A percentile compares a stretch with the other conserved stretches of the same genome.
These are phyloP conservation scores for Nymphaea thermarum DNA, from an alignment of 164 flowering plant genomes.

Conservation along the genomic window DNA sequence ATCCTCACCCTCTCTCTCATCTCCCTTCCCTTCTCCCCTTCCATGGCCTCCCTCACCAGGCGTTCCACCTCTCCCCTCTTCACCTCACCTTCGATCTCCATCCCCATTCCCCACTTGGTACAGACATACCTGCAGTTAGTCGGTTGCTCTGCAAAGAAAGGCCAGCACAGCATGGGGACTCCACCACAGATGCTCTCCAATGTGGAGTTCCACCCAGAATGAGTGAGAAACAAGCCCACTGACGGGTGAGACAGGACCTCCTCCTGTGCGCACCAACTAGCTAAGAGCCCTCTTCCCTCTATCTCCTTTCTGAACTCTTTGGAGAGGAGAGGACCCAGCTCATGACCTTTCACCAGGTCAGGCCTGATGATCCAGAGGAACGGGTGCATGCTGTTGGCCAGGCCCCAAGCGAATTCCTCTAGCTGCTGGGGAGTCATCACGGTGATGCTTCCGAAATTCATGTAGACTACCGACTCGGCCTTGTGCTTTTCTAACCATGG, in stretches of 20 bases:
- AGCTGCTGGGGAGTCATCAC: conserved; percentile 18
- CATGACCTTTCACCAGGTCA: conserved; percentile 32
- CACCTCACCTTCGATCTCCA: conserved; percentile 13
- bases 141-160: conserved; percentile 19
- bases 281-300: conserved; percentile 4
- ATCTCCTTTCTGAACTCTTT: conserved; percentile 6
- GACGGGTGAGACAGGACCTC: conserved; percentile 26
- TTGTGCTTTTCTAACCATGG: conserved; percentile 23
- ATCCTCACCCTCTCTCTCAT: conserved; percentile 16
- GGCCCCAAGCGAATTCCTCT: conserved; percentile 35
- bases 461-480: conserved; percentile 20
- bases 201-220: conserved; percentile 29
- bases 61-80: conserved; percentile 17
- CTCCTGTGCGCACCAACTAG: conserved; percentile 29
- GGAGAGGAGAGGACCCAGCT: conserved; percentile 6
- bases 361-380: conserved; percentile 48
- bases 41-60: conserved; percentile 17
- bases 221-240: conserved; percentile 24
- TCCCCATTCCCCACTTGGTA: conserved; percentile 16
- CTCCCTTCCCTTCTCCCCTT: conserved; percentile 19
- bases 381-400: conserved; percentile 18
- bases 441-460: conserved; percentile 32
- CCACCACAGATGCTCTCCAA: conserved; percentile 15
- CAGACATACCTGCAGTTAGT: conserved; percentile 13
- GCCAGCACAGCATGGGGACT: conserved; percentile 25